Conservation (phyloP, 768 basidiomycete species). For the Xerocomus spinulosus region DNA sequence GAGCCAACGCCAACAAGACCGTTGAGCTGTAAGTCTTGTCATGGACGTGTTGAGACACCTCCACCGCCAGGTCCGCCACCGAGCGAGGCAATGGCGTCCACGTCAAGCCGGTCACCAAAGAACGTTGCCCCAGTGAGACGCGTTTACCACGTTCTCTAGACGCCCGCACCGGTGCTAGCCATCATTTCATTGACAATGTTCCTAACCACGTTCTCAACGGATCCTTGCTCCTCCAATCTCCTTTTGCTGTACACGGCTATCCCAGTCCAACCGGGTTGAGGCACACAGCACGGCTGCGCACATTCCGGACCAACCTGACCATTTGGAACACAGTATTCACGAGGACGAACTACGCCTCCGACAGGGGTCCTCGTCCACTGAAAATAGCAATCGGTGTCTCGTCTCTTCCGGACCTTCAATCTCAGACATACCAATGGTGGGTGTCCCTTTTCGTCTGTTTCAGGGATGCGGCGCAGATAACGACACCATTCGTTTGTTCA, state of each 20-base stretch:
- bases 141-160: slow-evolving; percentile 8
- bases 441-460: slow-evolving; percentile 33
- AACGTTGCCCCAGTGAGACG: too few species aligned
- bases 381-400: slow-evolving; percentile 4
- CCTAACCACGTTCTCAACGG: slow-evolving; percentile 3
- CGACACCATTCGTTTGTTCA: slow-evolving; percentile 26
- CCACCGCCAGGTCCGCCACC: too few species aligned
- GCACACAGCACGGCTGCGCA: too few species aligned
- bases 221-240: background rate
- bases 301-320: too few species aligned
- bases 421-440: slow-evolving; percentile 10
- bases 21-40: background rate
- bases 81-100: too few species aligned
- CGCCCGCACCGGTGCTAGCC: background rate
- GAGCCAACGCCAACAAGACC: background rate
- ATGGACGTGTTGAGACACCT: too few species aligned
- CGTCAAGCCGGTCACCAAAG: too few species aligned
- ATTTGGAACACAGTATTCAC: too few species aligned
- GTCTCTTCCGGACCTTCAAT: background rate
- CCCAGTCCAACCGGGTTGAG: background rate
- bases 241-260: background rate
- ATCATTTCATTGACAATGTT: background rate
- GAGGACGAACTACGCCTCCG: too few species aligned
- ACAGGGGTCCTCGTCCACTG: slow-evolving; percentile 18
- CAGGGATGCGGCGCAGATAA: slow-evolving; percentile 35